These are phyloP conservation scores for Wakefieldia striispora DNA, from an alignment of 768 basidiomycete species.

Conservation along the genomic window DNA sequence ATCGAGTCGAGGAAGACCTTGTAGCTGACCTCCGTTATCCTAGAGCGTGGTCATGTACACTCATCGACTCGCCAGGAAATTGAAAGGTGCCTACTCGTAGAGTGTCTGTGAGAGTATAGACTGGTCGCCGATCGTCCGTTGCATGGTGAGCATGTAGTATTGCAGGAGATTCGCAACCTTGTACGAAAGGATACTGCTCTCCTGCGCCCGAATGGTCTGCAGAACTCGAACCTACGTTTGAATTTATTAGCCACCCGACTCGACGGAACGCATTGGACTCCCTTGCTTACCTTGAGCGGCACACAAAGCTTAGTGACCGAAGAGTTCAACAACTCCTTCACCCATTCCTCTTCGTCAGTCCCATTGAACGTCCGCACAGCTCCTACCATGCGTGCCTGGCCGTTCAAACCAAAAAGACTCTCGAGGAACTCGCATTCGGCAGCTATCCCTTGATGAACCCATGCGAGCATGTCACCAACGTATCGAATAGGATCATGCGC, in stretches of 20 bases:
- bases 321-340: slow-evolving; percentile 75
- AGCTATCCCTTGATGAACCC: slow-evolving; percentile 96
- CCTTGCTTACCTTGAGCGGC: slow-evolving; percentile 76
- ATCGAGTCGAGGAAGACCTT: slow-evolving; percentile 87
- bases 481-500: slow-evolving; percentile 97
- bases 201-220: slow-evolving; percentile 91
- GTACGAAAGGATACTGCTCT: slow-evolving; percentile 88
- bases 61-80: not conserved
- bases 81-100: slow-evolving; percentile 58
- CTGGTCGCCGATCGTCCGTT: slow-evolving; percentile 82
- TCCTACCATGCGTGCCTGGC: slow-evolving; percentile 62
- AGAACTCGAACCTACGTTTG: slow-evolving; percentile 72
- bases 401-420: slow-evolving; percentile 69
- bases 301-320: slow-evolving; percentile 81
- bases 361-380: slow-evolving; percentile 46
- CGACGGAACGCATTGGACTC: not conserved
- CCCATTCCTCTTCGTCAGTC: slow-evolving; percentile 74
- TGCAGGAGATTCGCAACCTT: slow-evolving; percentile 93
- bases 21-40: slow-evolving; percentile 79
- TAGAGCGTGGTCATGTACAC: slow-evolving; percentile 28
- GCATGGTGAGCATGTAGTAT: slow-evolving; percentile 93
- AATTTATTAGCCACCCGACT: not conserved
- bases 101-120: slow-evolving; percentile 76
- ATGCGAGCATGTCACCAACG: slow-evolving; percentile 97
- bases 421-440: slow-evolving; percentile 95